A percentile compares a stretch with the other conserved stretches of the same genome.
Conservation (phyloP, 2,329 filamentous ascomycete genomes). For the Xylaria sp. region DNA sequence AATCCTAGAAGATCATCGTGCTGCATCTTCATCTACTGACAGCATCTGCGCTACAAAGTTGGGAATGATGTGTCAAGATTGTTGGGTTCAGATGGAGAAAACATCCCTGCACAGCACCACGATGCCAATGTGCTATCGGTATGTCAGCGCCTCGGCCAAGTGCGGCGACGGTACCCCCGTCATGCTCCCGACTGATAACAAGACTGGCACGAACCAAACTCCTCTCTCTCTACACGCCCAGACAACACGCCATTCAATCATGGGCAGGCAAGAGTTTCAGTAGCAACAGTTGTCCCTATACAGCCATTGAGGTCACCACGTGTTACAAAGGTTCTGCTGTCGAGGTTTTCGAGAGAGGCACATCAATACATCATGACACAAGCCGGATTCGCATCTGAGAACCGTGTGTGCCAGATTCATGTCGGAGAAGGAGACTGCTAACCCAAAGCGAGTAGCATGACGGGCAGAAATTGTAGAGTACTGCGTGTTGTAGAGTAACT, state of each 20-base stretch:
- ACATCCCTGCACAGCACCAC: conserved; percentile 31
- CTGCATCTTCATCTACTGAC: background rate
- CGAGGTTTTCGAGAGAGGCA: background rate
- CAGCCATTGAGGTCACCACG: conserved; percentile 4
- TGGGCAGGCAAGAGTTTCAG: background rate
- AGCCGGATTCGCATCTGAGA: conserved; percentile 5
- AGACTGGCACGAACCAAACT: conserved; percentile 22
- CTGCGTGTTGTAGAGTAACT: background rate
- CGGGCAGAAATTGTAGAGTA: conserved; percentile 16
- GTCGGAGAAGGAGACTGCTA: background rate
- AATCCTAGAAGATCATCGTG: conserved; percentile 2
- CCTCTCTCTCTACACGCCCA: conserved; percentile 21
- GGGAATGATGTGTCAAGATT: conserved; percentile 35
- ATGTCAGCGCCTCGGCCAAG: conserved; percentile 36
- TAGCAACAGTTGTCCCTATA: background rate
- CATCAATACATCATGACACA: background rate
- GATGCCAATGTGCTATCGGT: conserved; percentile 25
- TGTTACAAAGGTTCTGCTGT: background rate
- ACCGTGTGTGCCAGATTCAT: conserved; percentile 5
- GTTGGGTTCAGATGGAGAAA: conserved; percentile 15
- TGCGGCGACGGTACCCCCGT: conserved; percentile 26
- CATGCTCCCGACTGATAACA: conserved; percentile 28
- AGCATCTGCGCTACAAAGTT: background rate
- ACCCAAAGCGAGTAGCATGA: conserved; percentile 20
- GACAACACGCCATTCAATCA: conserved; percentile 11